Percentiles rank a stretch among this genome's conserved stretches.
phyloP scores from a whole-genome alignment of 2,329 filamentous ascomycete species.

The Thielaviopsis ethacetica region DNA sequence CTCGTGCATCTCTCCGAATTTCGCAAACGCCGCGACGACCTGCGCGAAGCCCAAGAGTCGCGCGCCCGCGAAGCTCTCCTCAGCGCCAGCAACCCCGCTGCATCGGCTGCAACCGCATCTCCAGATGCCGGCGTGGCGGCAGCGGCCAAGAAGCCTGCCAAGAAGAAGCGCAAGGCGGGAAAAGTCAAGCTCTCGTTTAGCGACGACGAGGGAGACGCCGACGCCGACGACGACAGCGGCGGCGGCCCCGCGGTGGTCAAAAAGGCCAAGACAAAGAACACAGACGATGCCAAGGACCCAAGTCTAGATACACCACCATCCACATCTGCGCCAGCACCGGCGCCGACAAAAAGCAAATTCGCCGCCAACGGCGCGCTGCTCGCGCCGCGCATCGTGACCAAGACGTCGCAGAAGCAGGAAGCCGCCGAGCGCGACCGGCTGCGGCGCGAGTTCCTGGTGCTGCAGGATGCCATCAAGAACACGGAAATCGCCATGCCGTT shows the following conservation, averaged over 20 bases:
- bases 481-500: slow-evolving; percentile 87
- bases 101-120: slow-evolving; percentile 29
- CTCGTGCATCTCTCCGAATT: slow-evolving; percentile 87
- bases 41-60: slow-evolving; percentile 77
- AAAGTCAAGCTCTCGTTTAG: slow-evolving; percentile 46
- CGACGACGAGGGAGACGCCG: slow-evolving; percentile 43
- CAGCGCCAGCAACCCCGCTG: background rate
- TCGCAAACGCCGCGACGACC: slow-evolving; percentile 86
- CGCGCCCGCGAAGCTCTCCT: slow-evolving; percentile 47
- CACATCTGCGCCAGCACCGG: background rate
- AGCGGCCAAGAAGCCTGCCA: slow-evolving; percentile 24
- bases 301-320: background rate
- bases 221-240: slow-evolving; percentile 30
- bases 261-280: slow-evolving; percentile 20
- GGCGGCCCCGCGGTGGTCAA: slow-evolving; percentile 18
- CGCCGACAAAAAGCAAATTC: slow-evolving; percentile 30
- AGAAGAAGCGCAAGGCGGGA: slow-evolving; percentile 30
- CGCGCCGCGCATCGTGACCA: slow-evolving; percentile 50
- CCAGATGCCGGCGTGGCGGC: slow-evolving; percentile 26
- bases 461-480: slow-evolving; percentile 75
- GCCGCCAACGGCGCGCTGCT: slow-evolving; percentile 46
- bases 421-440: slow-evolving; percentile 63
- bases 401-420: slow-evolving; percentile 66
- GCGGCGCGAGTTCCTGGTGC: slow-evolving; percentile 62
- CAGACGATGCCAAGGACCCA: slow-evolving; percentile 12